Conservation (phyloP, 2,329 filamentous ascomycete species). For the Calonectria multiphialidica region DNA sequence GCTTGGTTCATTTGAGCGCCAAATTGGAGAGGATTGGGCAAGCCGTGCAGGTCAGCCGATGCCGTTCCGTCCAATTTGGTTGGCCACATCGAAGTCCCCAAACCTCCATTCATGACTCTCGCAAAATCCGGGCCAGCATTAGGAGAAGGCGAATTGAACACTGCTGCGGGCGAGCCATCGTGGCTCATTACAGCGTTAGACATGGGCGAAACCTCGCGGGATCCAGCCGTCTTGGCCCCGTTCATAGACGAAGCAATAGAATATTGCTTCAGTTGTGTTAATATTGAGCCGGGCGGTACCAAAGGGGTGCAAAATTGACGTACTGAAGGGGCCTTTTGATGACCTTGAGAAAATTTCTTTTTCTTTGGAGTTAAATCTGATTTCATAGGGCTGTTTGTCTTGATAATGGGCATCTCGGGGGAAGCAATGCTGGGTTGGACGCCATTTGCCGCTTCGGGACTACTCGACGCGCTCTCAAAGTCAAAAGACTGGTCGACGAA, state of each 20-base stretch:
- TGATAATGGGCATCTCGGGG: conserved; percentile 56
- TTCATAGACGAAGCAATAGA: conserved; percentile 64
- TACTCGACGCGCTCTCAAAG: conserved; percentile 70
- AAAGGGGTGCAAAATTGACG: conserved; percentile 27
- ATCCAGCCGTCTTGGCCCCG: conserved; percentile 59
- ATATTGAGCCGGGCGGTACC: background rate
- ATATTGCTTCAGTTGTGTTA: conserved; percentile 60
- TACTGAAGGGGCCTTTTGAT: conserved; percentile 55
- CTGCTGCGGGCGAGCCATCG: conserved; percentile 62
- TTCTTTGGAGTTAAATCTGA: conserved; percentile 42
- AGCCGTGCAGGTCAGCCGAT: conserved; percentile 37
- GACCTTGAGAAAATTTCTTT: conserved; percentile 50
- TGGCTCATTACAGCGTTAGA: conserved; percentile 65
- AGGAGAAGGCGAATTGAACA: conserved; percentile 63
- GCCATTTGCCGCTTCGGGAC: conserved; percentile 56
- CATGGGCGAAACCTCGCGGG: conserved; percentile 67
- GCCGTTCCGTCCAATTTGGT: conserved; percentile 43
- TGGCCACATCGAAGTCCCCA: conserved; percentile 51
- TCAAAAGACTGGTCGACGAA: conserved; percentile 65
- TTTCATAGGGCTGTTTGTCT: conserved; percentile 48
- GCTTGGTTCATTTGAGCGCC: conserved; percentile 42
- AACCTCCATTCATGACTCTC: conserved; percentile 40
- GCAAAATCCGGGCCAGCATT: conserved; percentile 55
- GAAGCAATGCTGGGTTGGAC: conserved; percentile 53
- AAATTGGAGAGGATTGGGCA: conserved; percentile 43